These are phyloP conservation scores for Ustilago loliicola DNA, from an alignment of 1,284 basidiomycete species.

Conservation along the genomic window DNA sequence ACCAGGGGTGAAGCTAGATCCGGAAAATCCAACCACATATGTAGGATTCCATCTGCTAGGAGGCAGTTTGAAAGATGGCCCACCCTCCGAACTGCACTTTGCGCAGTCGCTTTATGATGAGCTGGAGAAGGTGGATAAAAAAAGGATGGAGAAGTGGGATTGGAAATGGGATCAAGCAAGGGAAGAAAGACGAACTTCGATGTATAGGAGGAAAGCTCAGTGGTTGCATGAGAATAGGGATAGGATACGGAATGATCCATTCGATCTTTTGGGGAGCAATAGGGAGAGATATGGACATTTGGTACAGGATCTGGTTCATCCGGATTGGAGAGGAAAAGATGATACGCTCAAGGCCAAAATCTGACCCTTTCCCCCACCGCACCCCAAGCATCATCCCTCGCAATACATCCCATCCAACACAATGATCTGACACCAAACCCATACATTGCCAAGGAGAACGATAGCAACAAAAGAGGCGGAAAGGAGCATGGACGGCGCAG, in stretches of 20 bases:
- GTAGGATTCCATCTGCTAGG: constrained; percentile 28
- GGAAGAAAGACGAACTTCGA: constrained; percentile 28
- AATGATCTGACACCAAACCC: no score
- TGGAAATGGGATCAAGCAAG: constrained; percentile 45
- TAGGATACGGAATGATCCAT: constrained; percentile 42
- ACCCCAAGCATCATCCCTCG: no score
- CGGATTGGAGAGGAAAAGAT: constrained; percentile 5
- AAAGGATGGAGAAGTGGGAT: constrained; percentile 16
- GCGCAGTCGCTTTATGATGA: constrained; percentile 23
- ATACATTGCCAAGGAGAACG: no score
- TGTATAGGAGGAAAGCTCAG: constrained; percentile 45
- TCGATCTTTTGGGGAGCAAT: constrained; percentile 45
- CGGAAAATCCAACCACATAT: constrained; percentile 15
- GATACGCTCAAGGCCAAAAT: background rate
- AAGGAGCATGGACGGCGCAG: no score
- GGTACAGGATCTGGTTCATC: constrained; percentile 14
- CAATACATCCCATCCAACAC: no score
- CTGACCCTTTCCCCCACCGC: background rate
- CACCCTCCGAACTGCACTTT: constrained; percentile 36
- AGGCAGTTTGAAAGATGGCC: constrained; percentile 19
- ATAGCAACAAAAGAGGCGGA: no score
- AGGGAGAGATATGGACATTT: constrained; percentile 21
- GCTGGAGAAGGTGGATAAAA: constrained; percentile 13
- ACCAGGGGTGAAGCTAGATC: constrained; percentile 7
- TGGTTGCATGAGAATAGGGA: constrained; percentile 35